These are phyloP conservation scores for Misopates orontium DNA, from an alignment of 257 asterid genomes.

Conservation along the genomic window DNA sequence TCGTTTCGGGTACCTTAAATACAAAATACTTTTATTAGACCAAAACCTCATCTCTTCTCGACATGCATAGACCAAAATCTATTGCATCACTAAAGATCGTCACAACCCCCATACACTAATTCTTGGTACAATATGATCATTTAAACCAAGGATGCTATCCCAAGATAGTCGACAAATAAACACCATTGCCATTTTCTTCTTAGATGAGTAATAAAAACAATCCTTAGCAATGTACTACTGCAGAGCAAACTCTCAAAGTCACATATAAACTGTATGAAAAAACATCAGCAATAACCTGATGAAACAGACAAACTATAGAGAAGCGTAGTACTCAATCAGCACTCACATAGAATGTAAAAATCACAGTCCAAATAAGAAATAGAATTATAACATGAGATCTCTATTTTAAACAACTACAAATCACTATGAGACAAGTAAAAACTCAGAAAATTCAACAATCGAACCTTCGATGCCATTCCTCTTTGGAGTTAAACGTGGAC, in stretches of 20 bases:
- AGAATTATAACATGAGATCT: constrained; percentile 7
- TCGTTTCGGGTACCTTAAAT: too few species aligned
- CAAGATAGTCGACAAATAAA: not conserved
- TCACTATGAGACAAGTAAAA: not conserved
- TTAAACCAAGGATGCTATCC: not conserved
- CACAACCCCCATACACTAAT: too few species aligned
- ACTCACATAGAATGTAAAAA: too few species aligned
- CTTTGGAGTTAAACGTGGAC: constrained; percentile 76
- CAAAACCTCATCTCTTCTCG: too few species aligned
- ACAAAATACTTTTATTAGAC: too few species aligned
- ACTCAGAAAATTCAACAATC: not conserved
- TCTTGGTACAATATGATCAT: not conserved
- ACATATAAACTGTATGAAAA: constrained; percentile 1
- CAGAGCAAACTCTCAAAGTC: not conserved
- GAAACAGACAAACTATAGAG: not conserved
- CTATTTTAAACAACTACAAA: constrained; percentile 5
- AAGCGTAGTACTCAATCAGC: not conserved
- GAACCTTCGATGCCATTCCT: constrained; percentile 95
- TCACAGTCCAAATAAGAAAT: not conserved
- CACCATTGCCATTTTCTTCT: too few species aligned
- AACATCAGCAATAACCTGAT: not conserved
- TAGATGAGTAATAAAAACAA: not conserved
- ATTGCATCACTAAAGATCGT: too few species aligned
- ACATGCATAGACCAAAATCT: too few species aligned
- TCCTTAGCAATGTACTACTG: not conserved